phyloP scores from a whole-genome alignment of 148 eudicot species.

The Bassia scoparia region DNA sequence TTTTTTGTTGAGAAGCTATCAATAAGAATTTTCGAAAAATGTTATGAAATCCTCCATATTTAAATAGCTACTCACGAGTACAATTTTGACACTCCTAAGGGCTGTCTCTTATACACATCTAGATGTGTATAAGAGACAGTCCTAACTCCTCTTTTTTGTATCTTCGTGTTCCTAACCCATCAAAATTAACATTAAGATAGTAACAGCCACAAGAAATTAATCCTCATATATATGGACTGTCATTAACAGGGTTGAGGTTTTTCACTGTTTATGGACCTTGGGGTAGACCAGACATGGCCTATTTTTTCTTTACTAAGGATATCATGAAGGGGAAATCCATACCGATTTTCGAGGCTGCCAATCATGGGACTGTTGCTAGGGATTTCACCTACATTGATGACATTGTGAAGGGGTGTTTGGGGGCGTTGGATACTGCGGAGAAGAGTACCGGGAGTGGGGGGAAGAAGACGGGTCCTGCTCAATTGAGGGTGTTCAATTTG shows the following conservation, averaged over 20 bases:
- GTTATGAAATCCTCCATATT: too few relatives aligned
- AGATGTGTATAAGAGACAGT: too few relatives aligned
- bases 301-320: constrained; percentile 72
- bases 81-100: too few relatives aligned
- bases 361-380: constrained; percentile 75
- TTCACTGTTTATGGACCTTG: constrained; percentile 87
- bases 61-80: too few relatives aligned
- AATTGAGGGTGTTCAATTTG: constrained; percentile 69
- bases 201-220: too few relatives aligned
- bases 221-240: constrained; percentile 73
- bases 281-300: constrained; percentile 93
- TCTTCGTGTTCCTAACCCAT: too few relatives aligned
- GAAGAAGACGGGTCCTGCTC: constrained; percentile 66
- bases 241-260: constrained; percentile 66
- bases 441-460: constrained; percentile 90
- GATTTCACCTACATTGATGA: constrained; percentile 85
- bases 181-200: too few relatives aligned
- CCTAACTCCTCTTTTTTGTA: too few relatives aligned
- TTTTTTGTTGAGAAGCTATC: too few relatives aligned
- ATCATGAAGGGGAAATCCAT: constrained; percentile 65
- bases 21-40: too few relatives aligned
- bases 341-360: constrained; percentile 57
- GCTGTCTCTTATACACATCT: too few relatives aligned
- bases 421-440: constrained; percentile 74
- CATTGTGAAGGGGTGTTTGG: constrained; percentile 83